phyloP scores from a whole-genome alignment of 2,329 filamentous ascomycete species.

The Phialophora chinensis region DNA sequence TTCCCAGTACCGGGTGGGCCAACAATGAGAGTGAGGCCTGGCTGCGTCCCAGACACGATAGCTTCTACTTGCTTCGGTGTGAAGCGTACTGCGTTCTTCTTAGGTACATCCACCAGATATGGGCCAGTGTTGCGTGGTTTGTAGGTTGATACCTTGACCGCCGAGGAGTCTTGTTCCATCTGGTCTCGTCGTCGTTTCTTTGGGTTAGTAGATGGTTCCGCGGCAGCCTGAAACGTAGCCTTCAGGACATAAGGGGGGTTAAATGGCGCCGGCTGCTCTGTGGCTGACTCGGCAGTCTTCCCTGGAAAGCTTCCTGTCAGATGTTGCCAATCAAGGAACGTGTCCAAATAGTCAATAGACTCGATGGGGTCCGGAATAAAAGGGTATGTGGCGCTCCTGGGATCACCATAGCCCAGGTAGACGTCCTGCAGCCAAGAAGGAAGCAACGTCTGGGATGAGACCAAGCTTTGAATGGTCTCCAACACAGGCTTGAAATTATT shows the following conservation, averaged over 20 bases:
- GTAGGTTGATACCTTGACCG: conserved; percentile 86
- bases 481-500: conserved; percentile 97
- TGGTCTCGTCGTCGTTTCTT: conserved; percentile 87
- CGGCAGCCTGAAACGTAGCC: conserved; percentile 61
- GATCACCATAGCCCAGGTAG: conserved; percentile 96
- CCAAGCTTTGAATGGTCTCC: conserved; percentile 86
- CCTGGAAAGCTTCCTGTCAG: conserved; percentile 87
- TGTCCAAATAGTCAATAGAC: conserved; percentile 88
- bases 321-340: conserved; percentile 95
- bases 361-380: conserved; percentile 77
- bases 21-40: conserved; percentile 90
- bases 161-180: conserved; percentile 66
- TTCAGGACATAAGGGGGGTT: conserved; percentile 87
- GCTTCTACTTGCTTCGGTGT: conserved; percentile 91
- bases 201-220: conserved; percentile 61
- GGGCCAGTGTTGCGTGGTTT: conserved; percentile 86
- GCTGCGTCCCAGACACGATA: conserved; percentile 90
- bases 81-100: conserved; percentile 82
- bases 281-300: conserved; percentile 79
- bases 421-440: conserved; percentile 95
- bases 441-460: conserved; percentile 81
- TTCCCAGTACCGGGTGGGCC: conserved; percentile 97
- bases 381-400: conserved; percentile 83
- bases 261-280: conserved; percentile 74
- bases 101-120: conserved; percentile 83